Percentiles rank a stretch among this genome's conserved stretches.
These are phyloP conservation scores for Penicillium canariense DNA, from an alignment of 495 filamentous ascomycete species.

Conservation along the genomic window DNA sequence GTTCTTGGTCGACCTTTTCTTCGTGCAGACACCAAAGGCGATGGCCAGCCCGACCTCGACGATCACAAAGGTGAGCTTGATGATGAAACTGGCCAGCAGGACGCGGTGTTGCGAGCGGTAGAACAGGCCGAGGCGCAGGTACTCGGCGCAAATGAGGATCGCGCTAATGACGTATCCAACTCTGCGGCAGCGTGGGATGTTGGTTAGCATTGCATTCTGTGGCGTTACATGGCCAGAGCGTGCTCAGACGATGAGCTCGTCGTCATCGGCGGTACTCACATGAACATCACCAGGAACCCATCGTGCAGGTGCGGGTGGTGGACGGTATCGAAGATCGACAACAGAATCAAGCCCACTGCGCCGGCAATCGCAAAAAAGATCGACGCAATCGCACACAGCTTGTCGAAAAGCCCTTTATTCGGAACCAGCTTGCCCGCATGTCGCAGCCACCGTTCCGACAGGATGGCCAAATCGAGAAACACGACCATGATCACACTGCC, in stretches of 20 bases:
- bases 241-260: too few species aligned
- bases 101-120: constrained; percentile 66
- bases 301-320: constrained; percentile 65
- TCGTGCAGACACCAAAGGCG: constrained; percentile 48
- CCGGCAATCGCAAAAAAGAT: constrained; percentile 76
- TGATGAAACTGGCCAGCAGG: constrained; percentile 72
- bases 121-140: constrained; percentile 75
- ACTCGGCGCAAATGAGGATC: constrained; percentile 84
- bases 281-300: constrained; percentile 78
- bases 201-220: constrained; percentile 12
- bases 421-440: constrained; percentile 69
- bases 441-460: constrained; percentile 77
- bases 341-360: constrained; percentile 72
- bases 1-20: constrained; percentile 44
- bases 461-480: constrained; percentile 78
- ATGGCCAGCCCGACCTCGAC: constrained; percentile 75
- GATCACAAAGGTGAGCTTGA: constrained; percentile 79
- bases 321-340: constrained; percentile 81
- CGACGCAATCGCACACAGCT: constrained; percentile 61
- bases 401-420: constrained; percentile 67
- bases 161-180: constrained; percentile 69
- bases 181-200: constrained; percentile 10
- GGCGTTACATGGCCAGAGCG: too few species aligned
- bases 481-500: constrained; percentile 77
- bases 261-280: too few species aligned